These are phyloP conservation scores for Turritis glabra DNA, from an alignment of 345 rosid genomes.

Conservation along the genomic window DNA sequence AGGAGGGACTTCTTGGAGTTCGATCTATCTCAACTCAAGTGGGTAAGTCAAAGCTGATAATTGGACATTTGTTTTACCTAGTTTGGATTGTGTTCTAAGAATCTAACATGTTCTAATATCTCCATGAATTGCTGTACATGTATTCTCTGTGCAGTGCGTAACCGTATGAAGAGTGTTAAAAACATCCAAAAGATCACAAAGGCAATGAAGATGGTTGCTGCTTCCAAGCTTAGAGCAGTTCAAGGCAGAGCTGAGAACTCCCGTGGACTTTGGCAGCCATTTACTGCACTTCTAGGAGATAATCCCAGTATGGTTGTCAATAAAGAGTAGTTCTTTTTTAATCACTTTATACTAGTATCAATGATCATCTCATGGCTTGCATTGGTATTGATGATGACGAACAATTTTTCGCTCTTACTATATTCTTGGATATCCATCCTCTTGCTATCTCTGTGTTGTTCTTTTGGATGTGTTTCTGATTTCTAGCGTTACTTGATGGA, in stretches of 20 bases:
- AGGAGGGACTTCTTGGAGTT: slow-evolving; percentile 65
- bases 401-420: not conserved
- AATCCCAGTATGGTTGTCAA: slow-evolving; percentile 41
- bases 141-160: slow-evolving; percentile 66
- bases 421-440: not conserved
- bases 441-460: slow-evolving; percentile 12
- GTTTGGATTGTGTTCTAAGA: not conserved
- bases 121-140: not conserved
- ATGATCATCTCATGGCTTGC: not conserved
- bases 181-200: slow-evolving; percentile 97
- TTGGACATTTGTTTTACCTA: not conserved
- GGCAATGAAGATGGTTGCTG: slow-evolving; percentile 99
- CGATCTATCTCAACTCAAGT: slow-evolving; percentile 88
- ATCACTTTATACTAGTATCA: not conserved
- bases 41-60: slow-evolving; percentile 51
- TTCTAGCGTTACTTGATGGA: slow-evolving; percentile 4
- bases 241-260: slow-evolving; percentile 89
- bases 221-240: slow-evolving; percentile 89
- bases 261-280: slow-evolving; percentile 98
- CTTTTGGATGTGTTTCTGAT: slow-evolving; percentile 20
- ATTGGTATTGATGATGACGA: slow-evolving; percentile 23
- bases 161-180: slow-evolving; percentile 98
- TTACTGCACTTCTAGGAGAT: slow-evolving; percentile 50
- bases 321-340: not conserved
- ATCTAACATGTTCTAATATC: not conserved